phyloP scores from a whole-genome alignment of 805 yeast genomes.

The Starmerella asiatica region DNA sequence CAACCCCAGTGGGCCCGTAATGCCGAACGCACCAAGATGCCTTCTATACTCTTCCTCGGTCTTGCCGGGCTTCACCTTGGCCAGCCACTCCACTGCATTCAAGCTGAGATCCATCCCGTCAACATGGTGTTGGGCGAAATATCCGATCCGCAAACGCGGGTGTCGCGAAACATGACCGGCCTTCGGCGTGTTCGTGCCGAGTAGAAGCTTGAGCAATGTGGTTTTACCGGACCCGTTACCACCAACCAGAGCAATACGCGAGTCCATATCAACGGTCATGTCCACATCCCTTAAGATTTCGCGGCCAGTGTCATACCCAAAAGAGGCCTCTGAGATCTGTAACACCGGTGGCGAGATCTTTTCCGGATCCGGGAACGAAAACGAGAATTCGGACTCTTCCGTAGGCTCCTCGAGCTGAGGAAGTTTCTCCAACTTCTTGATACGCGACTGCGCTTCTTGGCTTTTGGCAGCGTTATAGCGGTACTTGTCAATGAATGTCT shows the following conservation, averaged over 20 bases:
- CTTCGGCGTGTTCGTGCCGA: constrained; percentile 62
- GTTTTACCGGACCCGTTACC: constrained; percentile 99
- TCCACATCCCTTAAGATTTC: constrained; percentile 65
- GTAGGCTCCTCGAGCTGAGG: constrained; percentile 91
- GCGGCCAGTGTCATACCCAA: constrained; percentile 46
- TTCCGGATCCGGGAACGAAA: constrained; percentile 93
- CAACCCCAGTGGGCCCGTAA: constrained; percentile 83
- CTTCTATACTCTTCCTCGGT: constrained; percentile 94
- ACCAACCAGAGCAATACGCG: constrained; percentile 93
- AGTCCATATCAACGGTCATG: constrained; percentile 80
- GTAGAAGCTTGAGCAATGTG: constrained; percentile 71
- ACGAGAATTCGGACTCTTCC: constrained; percentile 70
- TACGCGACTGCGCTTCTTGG: constrained; percentile 94
- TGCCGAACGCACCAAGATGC: constrained; percentile 93
- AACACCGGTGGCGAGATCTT: constrained; percentile 84
- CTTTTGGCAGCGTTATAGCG: constrained; percentile 97
- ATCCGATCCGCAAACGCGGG: constrained; percentile 81
- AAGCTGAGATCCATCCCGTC: constrained; percentile 84
- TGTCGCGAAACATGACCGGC: constrained; percentile 70
- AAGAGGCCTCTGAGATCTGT: constrained; percentile 72
- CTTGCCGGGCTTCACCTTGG: constrained; percentile 77
- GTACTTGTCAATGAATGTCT: constrained; percentile 87
- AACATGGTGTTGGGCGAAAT: constrained; percentile 97
- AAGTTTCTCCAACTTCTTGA: constrained; percentile 86
- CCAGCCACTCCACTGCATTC: constrained; percentile 92